Conservation (phyloP, 192 early-diverging fungal genomes). For the Coemansia sp. region DNA sequence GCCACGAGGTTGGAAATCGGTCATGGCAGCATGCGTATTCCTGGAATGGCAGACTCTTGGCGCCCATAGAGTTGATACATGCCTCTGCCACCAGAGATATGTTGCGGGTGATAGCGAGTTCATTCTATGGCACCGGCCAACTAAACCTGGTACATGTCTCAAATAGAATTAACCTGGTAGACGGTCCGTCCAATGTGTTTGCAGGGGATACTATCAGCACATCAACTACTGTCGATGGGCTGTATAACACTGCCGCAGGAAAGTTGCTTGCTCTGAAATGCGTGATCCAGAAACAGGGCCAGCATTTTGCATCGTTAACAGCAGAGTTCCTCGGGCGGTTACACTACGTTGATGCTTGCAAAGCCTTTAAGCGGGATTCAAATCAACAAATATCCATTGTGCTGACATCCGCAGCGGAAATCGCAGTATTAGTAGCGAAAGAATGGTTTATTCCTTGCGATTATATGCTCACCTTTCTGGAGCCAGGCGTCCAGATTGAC, state of each 20-base stretch:
- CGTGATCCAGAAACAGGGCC: constrained; percentile 56
- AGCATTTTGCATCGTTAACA: constrained; percentile 69
- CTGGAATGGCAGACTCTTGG: constrained; percentile 54
- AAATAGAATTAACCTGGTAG: constrained; percentile 75
- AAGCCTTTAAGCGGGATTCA: constrained; percentile 67
- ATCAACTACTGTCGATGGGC: constrained; percentile 69
- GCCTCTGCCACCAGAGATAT: constrained; percentile 68
- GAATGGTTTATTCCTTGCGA: constrained; percentile 69
- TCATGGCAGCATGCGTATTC: constrained; percentile 52
- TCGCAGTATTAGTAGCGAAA: constrained; percentile 79
- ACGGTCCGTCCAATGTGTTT: constrained; percentile 59
- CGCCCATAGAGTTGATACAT: constrained; percentile 89
- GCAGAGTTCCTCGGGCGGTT: constrained; percentile 79
- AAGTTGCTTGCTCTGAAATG: constrained; percentile 63
- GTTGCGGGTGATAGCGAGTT: constrained; percentile 40
- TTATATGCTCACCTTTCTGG: constrained; percentile 20
- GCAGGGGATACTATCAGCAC: constrained; percentile 76
- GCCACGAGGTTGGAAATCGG: constrained; percentile 59
- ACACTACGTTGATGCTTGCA: constrained; percentile 66
- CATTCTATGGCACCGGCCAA: constrained; percentile 82
- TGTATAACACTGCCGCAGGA: constrained; percentile 44
- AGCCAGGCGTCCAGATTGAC: constrained; percentile 60
- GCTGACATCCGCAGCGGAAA: constrained; percentile 64
- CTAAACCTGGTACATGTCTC: constrained; percentile 80
- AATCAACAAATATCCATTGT: constrained; percentile 68